Evolutionary conservation across 2,329 filamentous ascomycete species (phyloP).

Genomic region (Tolypocladium sp.): DNA sequence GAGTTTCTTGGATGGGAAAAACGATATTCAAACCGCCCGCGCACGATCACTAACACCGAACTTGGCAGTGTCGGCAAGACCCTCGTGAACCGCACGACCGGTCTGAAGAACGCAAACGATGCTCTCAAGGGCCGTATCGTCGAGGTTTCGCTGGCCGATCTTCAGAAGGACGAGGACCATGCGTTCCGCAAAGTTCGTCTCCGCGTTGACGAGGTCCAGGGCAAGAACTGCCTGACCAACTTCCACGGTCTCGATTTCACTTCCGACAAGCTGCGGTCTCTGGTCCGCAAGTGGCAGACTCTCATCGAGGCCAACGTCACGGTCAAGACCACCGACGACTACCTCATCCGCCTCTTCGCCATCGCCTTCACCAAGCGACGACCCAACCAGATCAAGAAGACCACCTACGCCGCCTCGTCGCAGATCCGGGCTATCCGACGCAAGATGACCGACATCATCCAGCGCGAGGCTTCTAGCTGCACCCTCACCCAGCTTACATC

Average conservation of each 20-base stretch:
- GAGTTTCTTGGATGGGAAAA: constrained; percentile 35
- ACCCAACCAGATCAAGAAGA: constrained; percentile 99
- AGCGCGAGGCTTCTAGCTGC: constrained; percentile 89
- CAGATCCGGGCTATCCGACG: constrained; percentile 97
- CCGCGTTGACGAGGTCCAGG: constrained; percentile 96
- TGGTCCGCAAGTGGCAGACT: constrained; percentile 99
- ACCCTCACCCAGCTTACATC: constrained; percentile 92
- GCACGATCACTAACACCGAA: constrained; percentile 9
- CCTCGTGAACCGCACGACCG: constrained; percentile 96
- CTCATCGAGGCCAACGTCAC: constrained; percentile 99
- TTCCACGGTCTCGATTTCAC: constrained; percentile 99
- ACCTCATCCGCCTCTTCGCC: constrained; percentile 97
- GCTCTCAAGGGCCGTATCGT: constrained; percentile 97
- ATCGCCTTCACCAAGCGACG: constrained; percentile 99
- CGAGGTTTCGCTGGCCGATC: constrained; percentile 96
- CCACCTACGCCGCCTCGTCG: constrained; percentile 92
- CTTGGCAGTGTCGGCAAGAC: constrained; percentile 90
- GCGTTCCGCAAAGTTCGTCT: constrained; percentile 99
- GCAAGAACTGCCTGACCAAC: constrained; percentile 99
- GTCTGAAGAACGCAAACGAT: constrained; percentile 99
- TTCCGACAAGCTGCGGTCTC: constrained; percentile 97
- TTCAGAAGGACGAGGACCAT: constrained; percentile 99
- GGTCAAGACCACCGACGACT: constrained; percentile 99
- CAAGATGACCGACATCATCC: constrained; percentile 99
- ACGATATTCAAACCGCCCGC: neutral